Percentiles rank a stretch among this genome's conserved stretches.
phyloP scores from a whole-genome alignment of 805 yeast species.

The Wickerhamiella nectarea region DNA sequence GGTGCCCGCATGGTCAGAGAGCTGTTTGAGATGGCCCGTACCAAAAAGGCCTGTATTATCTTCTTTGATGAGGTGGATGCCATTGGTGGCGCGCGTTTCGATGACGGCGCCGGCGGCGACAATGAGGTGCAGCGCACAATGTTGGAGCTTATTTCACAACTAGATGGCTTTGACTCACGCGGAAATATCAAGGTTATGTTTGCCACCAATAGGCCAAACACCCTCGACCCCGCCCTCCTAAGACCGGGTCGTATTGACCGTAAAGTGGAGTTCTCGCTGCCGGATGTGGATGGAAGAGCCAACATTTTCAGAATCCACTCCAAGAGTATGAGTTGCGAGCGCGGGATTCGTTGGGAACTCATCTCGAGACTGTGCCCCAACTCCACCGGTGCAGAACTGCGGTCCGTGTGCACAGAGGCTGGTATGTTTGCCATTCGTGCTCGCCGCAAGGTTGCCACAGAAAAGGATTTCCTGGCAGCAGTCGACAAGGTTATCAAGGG shows the following conservation, averaged over 20 bases:
- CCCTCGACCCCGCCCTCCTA: conserved; percentile 90
- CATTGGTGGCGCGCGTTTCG: conserved; percentile 98
- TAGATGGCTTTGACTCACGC: conserved; percentile 97
- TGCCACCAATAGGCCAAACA: conserved; percentile 97
- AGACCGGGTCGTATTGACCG: conserved; percentile 99
- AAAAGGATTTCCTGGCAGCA: conserved; percentile 92
- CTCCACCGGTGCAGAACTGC: conserved; percentile 95
- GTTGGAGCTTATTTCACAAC: conserved; percentile 94
- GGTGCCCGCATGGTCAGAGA: conserved; percentile 99
- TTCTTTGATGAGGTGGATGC: conserved; percentile 98
- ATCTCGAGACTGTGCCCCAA: conserved; percentile 96
- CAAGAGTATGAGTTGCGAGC: conserved; percentile 93
- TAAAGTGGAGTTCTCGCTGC: conserved; percentile 91
- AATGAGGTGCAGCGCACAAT: conserved; percentile 98
- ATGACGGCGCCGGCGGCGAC: conserved; percentile 50
- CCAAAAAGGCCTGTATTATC: conserved; percentile 94
- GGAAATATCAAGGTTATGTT: conserved; percentile 99
- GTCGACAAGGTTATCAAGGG: conserved; percentile 98
- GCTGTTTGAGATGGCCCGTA: conserved; percentile 96
- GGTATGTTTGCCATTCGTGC: conserved; percentile 99
- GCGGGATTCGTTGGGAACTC: conserved; percentile 96
- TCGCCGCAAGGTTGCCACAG: conserved; percentile 94
- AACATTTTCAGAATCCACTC: conserved; percentile 95
- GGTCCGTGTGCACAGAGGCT: conserved; percentile 98
- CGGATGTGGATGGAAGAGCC: conserved; percentile 96